Conservation (phyloP, 2,329 filamentous ascomycete species). For the Cladobotryum mycophilum region DNA sequence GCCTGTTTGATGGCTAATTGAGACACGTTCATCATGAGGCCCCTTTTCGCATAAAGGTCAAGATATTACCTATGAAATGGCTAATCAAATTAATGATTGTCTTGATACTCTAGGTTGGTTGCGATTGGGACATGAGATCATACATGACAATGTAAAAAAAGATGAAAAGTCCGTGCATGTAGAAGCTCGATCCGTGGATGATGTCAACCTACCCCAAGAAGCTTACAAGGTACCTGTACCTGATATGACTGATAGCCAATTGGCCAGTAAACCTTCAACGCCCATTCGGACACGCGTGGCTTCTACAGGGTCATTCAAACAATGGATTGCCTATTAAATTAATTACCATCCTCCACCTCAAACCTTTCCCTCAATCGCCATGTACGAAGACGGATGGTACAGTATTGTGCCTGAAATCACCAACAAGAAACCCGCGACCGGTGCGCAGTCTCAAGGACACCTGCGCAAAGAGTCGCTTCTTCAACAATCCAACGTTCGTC, state of each 20-base stretch:
- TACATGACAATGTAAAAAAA: background rate
- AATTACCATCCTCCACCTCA: background rate
- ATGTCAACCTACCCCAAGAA: too few species aligned
- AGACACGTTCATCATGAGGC: conserved; percentile 25
- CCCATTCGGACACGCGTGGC: conserved; percentile 25
- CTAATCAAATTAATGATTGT: too few species aligned
- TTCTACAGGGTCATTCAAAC: conserved; percentile 17
- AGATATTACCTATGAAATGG: background rate
- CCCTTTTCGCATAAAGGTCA: background rate
- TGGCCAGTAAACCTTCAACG: conserved; percentile 4
- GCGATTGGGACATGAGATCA: conserved; percentile 7
- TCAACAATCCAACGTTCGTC: conserved; percentile 56
- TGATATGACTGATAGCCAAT: conserved; percentile 6
- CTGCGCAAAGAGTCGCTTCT: conserved; percentile 64
- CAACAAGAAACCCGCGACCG: conserved; percentile 41
- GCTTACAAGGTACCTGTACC: background rate
- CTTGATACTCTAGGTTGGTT: too few species aligned
- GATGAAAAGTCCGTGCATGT: background rate
- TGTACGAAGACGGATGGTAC: conserved; percentile 85
- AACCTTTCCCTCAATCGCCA: conserved; percentile 29
- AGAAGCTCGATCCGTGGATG: too few species aligned
- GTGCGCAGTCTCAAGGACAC: conserved; percentile 45
- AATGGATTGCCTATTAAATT: too few species aligned
- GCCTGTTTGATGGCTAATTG: conserved; percentile 24
- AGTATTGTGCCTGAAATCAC: conserved; percentile 62